These are phyloP conservation scores for Penicillium sp. DNA, from an alignment of 2,329 filamentous ascomycete genomes.

Conservation along the genomic window DNA sequence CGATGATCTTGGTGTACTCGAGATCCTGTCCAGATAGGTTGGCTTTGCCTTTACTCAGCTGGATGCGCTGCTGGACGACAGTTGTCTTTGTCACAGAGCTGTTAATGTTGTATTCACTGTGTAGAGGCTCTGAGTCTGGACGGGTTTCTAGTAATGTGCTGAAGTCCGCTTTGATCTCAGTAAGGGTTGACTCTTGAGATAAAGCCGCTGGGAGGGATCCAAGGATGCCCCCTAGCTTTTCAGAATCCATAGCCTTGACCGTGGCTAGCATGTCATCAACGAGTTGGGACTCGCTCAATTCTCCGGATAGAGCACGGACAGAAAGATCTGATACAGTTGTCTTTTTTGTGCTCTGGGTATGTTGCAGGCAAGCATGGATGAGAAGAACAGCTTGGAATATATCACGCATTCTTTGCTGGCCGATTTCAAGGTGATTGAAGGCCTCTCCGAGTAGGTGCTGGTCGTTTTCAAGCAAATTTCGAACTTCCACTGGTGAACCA, in stretches of 20 bases:
- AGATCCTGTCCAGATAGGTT: conserved; percentile 58
- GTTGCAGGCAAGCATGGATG: conserved; percentile 32
- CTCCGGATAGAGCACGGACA: conserved; percentile 52
- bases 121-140: conserved; percentile 58
- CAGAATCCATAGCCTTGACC: conserved; percentile 58
- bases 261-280: conserved; percentile 58
- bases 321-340: conserved; percentile 41
- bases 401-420: conserved; percentile 44
- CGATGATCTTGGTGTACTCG: conserved; percentile 59
- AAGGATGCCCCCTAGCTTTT: conserved; percentile 50
- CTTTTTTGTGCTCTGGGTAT: conserved; percentile 35
- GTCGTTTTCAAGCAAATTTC: conserved; percentile 56
- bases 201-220: conserved; percentile 38
- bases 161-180: conserved; percentile 52
- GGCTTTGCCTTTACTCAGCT: conserved; percentile 61
- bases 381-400: conserved; percentile 39
- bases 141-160: conserved; percentile 53
- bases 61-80: conserved; percentile 63
- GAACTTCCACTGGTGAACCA: conserved; percentile 40
- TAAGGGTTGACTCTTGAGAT: conserved; percentile 41
- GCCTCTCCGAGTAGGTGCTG: conserved; percentile 50
- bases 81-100: conserved; percentile 60
- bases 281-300: conserved; percentile 55
- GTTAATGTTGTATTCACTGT: conserved; percentile 75
- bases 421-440: conserved; percentile 41